Base-by-base conservation (phyloP, 1,284 basidiomycete species). In the Leccinum cinnamomeum region DNA sequence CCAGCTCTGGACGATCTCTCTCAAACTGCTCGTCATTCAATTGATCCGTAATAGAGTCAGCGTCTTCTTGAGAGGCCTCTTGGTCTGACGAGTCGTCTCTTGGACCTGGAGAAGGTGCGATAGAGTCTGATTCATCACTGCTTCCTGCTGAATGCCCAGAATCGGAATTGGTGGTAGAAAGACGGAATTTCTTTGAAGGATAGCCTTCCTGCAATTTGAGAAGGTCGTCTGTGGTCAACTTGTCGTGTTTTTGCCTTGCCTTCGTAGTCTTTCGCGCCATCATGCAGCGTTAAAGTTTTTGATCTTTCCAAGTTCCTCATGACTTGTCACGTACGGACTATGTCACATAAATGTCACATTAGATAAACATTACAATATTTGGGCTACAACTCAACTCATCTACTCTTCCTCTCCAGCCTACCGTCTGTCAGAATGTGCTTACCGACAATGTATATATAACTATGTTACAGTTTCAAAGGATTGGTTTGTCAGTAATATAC, bases 201-300 rank as follows among this genome's bases (percentile, higher is more conserved):
- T 62, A 63, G 23, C 61, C 67, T 53, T 75, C 76, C 50, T 75
- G 74, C 30, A 70, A 23, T 55, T 58, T 74, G 44, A 77, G 71
- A 20, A 77, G 65, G 16, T 77, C 74, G 46, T 77, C 76, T 1
- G 60, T 60, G 50, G 78, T 79, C 35, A 79, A 56, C 2, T 65
- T 61, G 64, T 70, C 71, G 28, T 75, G 72, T 66, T 77, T 79
- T 61, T 60, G 66, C 66, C 68, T 68, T 28, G 61, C 33, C 68
- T 68, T 69, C 23, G 44, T 23, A 20, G 51, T 44, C 48, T 16
- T 7, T 18, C 8, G 41, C 11, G 37, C 20, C 20, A 58, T 30
- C 12, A 30, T n/a, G 23, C 23, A 25, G 12, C n/a, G 11, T 6
- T 8, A 53, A 55, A 20, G 53, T 33, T 55, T 46, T 12, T 20